Percentiles rank a stretch among this genome's conserved stretches.
Conservation (phyloP, 139 green algal genomes). For the Chlorella ohadii region DNA sequence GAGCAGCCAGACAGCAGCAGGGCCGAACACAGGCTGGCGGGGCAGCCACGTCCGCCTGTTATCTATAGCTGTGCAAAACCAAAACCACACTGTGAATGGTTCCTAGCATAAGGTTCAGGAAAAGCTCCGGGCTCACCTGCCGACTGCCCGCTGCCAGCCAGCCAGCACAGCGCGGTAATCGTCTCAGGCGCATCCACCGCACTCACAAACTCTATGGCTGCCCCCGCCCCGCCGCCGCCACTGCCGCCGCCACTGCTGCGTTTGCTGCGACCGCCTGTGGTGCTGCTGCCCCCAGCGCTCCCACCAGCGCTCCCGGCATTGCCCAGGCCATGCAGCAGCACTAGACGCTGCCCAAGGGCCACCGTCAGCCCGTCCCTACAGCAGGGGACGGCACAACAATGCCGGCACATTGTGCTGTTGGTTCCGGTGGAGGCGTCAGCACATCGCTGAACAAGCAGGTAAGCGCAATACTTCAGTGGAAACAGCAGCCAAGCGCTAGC, state of each 20-base stretch:
- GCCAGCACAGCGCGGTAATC: slow-evolving; percentile 31
- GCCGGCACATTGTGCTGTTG: no score
- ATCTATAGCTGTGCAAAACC: no score
- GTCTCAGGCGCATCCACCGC: slow-evolving; percentile 20
- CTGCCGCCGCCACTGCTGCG: not conserved
- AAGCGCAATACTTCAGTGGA: no score
- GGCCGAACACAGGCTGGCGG: no score
- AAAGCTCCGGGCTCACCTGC: not conserved
- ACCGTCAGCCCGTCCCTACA: slow-evolving; percentile 24
- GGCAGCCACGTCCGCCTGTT: no score
- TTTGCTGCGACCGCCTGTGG: not conserved
- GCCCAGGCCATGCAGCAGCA: not conserved
- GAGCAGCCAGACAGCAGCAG: no score
- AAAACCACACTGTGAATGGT: no score
- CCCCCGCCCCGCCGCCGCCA: not conserved
- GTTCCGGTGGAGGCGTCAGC: no score
- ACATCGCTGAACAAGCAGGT: no score
- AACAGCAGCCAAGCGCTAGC: not conserved
- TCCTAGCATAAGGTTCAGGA: no score
- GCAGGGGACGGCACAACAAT: not conserved
- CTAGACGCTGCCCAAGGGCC: slow-evolving; percentile 28
- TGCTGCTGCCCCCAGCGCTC: not conserved
- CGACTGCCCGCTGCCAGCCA: not conserved
- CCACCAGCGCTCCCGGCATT: not conserved
- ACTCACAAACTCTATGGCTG: slow-evolving; percentile 20